phyloP scores from a whole-genome alignment of 1,139 yeast genomes.

The Scheffersomyces stambukii region DNA sequence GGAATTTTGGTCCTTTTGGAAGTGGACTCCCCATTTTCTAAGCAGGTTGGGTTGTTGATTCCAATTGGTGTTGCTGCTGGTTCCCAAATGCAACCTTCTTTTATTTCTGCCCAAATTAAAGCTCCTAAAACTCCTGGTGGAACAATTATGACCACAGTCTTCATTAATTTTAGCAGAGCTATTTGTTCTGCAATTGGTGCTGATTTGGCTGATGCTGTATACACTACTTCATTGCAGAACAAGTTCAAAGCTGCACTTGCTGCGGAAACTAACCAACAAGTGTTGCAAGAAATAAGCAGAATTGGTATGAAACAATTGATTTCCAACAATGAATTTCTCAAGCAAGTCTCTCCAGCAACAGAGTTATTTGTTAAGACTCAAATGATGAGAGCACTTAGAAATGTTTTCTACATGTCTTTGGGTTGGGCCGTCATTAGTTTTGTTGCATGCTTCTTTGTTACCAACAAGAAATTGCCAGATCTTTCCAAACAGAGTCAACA shows the following conservation, averaged over 20 bases:
- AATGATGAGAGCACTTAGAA: conserved; percentile 26
- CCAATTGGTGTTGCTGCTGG: conserved; percentile 30
- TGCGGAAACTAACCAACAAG: conserved; percentile 12
- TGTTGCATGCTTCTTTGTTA: conserved; percentile 19
- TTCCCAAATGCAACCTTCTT: conserved; percentile 23
- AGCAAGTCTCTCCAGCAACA: conserved; percentile 21
- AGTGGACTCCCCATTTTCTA: conserved; percentile 22
- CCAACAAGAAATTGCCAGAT: conserved; percentile 28
- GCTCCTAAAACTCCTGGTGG: conserved; percentile 38
- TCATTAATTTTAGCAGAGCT: conserved; percentile 27
- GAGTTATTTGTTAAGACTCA: conserved; percentile 22
- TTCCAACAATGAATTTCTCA: conserved; percentile 17
- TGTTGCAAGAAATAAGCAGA: conserved; percentile 17
- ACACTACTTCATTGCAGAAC: conserved; percentile 25
- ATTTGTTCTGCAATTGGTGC: conserved; percentile 28
- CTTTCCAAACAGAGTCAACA: neutral
- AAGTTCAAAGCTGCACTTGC: conserved; percentile 14
- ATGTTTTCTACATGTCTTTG: conserved; percentile 29
- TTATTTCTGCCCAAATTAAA: conserved; percentile 26
- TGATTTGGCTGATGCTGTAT: conserved; percentile 31
- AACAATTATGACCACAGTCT: conserved; percentile 32
- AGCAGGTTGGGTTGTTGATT: conserved; percentile 34
- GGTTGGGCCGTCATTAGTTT: conserved; percentile 23
- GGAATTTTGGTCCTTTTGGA: conserved; percentile 30
- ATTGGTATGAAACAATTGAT: conserved; percentile 13